Base-by-base conservation (phyloP, 768 basidiomycete genomes). In the Boletus rufocinnamomeus region DNA sequence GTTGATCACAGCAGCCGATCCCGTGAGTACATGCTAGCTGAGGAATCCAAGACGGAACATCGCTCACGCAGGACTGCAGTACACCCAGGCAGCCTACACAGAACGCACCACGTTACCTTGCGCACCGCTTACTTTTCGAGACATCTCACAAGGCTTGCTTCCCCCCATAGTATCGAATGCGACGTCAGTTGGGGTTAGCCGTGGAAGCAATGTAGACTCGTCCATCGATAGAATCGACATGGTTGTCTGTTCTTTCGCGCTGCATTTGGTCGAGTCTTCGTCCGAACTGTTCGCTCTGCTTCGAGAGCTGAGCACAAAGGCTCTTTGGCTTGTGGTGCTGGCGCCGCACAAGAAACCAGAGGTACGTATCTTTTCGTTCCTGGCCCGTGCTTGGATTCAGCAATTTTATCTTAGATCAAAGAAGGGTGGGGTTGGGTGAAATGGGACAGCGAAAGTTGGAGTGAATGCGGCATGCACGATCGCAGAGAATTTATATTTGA, bases 271-370 rank as follows among this genome's bases (percentile, higher is more conserved):
- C 34, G 82, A 83, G 46, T 79, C 77, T 27, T 67, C 84, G 2
- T 87, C 84, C 0, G 82, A 84, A 53, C 74, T 90, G 21, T 91
- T 84, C 66, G 75, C 85, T 9, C 73, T 91, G 9, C 75, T 89
- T 14, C 84, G 81, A 75, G 85, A 87, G 63, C 70, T 91, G 37
- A 85, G 84, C 59, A 80, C 77, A 45, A 84, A 84, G 65, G 77
- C 79, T 3, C 72, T 72, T 34, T 91, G 88, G 87, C 76, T 92
- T 10, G 79, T 88, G 35, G 78, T 91, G 6, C 73, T 89, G 35
- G 86, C 86, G 2, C 88, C 88, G 23, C 88, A 90, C 71, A 91
- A 91, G 72, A 88, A 84, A 62, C 89, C 89, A 21, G 87, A 88
- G 72, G 88, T 87, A 61, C 41, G 66, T 56, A 8, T 19, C 17